These are phyloP conservation scores for Furcasterigmium furcatum DNA, from an alignment of 2,329 filamentous ascomycete genomes.

Conservation along the genomic window DNA sequence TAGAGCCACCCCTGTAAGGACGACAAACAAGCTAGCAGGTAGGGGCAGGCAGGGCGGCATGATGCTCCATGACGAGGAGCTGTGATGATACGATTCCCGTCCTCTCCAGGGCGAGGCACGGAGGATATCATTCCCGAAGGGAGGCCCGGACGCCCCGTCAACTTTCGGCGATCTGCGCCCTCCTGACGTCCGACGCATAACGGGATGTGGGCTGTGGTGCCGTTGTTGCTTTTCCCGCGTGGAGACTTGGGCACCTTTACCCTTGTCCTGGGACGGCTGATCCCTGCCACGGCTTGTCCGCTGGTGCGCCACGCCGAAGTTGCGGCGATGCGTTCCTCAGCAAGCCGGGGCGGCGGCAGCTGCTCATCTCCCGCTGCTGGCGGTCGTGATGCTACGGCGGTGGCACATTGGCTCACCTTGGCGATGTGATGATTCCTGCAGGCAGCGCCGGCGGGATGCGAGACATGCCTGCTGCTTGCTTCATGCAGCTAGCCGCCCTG, in stretches of 20 bases:
- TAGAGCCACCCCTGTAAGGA: too few species aligned
- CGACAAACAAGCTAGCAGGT: too few species aligned
- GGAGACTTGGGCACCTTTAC: neutral
- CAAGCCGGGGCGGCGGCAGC: too few species aligned
- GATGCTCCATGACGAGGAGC: neutral
- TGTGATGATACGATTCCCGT: neutral
- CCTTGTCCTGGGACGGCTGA: neutral
- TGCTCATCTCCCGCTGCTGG: too few species aligned
- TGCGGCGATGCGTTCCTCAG: neutral
- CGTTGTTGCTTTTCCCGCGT: neutral
- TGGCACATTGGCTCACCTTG: neutral
- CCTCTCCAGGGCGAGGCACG: too few species aligned
- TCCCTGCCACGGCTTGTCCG: neutral
- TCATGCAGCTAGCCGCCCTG: neutral
- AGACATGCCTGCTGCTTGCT: neutral
- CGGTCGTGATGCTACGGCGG: neutral
- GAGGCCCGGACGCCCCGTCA: too few species aligned
- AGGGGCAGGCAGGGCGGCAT: too few species aligned
- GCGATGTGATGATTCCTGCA: neutral
- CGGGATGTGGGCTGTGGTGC: neutral
- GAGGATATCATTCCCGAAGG: too few species aligned
- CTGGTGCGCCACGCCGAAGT: neutral
- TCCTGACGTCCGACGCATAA: neutral
- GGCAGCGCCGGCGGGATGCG: neutral
- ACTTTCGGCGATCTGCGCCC: too few species aligned